phyloP scores from a whole-genome alignment of 2,329 filamentous ascomycete species.

The Dothideomycetes sp. region DNA sequence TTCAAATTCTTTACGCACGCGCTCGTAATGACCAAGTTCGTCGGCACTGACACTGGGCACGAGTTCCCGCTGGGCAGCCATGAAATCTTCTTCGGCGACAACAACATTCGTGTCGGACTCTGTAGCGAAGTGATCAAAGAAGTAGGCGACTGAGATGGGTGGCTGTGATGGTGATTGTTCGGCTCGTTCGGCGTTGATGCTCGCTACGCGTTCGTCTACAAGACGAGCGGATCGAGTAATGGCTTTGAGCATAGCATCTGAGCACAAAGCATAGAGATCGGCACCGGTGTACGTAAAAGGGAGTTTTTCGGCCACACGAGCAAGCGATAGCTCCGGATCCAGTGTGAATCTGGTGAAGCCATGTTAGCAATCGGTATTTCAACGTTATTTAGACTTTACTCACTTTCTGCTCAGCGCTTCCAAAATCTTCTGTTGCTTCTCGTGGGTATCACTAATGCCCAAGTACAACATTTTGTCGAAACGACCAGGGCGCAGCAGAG shows the following conservation, averaged over 20 bases:
- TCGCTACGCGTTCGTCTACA: slow-evolving; percentile 74
- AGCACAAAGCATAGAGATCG: slow-evolving; percentile 94
- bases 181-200: slow-evolving; percentile 47
- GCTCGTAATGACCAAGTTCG: slow-evolving; percentile 84
- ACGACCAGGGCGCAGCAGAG: slow-evolving; percentile 75
- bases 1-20: slow-evolving; percentile 76
- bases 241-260: slow-evolving; percentile 97
- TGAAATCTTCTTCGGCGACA: slow-evolving; percentile 83
- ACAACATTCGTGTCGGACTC: slow-evolving; percentile 76
- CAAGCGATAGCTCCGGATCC: slow-evolving; percentile 66
- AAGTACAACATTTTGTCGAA: slow-evolving; percentile 99
- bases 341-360: slow-evolving; percentile 63
- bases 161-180: slow-evolving; percentile 24
- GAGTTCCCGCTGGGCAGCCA: slow-evolving; percentile 70
- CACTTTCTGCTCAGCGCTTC: slow-evolving; percentile 92
- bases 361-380: not conserved
- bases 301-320: slow-evolving; percentile 62
- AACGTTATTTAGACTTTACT: slow-evolving; percentile 29
- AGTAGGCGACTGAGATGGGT: slow-evolving; percentile 76
- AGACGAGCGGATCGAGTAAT: slow-evolving; percentile 80
- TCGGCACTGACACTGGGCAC: slow-evolving; percentile 91
- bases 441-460: slow-evolving; percentile 90
- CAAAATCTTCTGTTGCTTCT: slow-evolving; percentile 89
- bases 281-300: slow-evolving; percentile 97
- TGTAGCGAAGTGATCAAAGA: slow-evolving; percentile 85